Evolutionary conservation across 2,329 filamentous ascomycete genomes (phyloP).

Genomic region (Chaetomiaceae sp.): DNA sequence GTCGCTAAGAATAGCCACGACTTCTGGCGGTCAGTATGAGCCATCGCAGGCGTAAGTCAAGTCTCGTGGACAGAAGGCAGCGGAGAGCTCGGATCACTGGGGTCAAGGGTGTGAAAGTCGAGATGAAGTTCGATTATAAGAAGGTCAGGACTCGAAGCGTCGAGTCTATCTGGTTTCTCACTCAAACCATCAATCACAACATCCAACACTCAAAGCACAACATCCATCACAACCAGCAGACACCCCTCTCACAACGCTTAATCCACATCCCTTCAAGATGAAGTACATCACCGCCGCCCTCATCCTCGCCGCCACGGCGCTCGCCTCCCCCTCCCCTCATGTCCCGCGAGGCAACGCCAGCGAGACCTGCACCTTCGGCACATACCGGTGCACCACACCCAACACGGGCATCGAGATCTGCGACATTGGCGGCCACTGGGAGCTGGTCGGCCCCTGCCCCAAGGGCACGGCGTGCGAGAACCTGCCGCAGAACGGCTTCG

Average conservation of each 20-base stretch:
- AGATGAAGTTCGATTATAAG: conserved; percentile 1
- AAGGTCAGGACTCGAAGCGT: background rate
- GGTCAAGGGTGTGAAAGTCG: no score
- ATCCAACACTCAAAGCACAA: conserved; percentile 6
- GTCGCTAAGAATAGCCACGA: no score
- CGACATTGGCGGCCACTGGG: conserved; percentile 23
- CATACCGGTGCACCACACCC: conserved; percentile 25
- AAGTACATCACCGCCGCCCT: conserved; percentile 14
- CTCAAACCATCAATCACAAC: conserved; percentile 1
- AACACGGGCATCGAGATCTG: conserved; percentile 27
- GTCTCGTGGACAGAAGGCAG: no score
- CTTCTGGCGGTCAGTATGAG: no score
- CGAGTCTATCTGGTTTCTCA: background rate
- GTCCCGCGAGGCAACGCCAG: conserved; percentile 7
- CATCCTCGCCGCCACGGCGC: conserved; percentile 12
- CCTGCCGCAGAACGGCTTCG: conserved; percentile 25
- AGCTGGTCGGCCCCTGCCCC: conserved; percentile 27
- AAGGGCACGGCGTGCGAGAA: conserved; percentile 23
- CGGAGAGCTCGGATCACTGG: no score
- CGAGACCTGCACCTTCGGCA: conserved; percentile 24
- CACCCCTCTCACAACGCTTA: background rate
- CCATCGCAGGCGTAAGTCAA: no score
- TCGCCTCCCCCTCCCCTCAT: conserved; percentile 14
- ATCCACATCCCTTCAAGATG: conserved; percentile 10
- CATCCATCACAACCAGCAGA: background rate